These are phyloP conservation scores for Lichenothelia convexa DNA, from an alignment of 495 filamentous ascomycete species.

Conservation along the genomic window DNA sequence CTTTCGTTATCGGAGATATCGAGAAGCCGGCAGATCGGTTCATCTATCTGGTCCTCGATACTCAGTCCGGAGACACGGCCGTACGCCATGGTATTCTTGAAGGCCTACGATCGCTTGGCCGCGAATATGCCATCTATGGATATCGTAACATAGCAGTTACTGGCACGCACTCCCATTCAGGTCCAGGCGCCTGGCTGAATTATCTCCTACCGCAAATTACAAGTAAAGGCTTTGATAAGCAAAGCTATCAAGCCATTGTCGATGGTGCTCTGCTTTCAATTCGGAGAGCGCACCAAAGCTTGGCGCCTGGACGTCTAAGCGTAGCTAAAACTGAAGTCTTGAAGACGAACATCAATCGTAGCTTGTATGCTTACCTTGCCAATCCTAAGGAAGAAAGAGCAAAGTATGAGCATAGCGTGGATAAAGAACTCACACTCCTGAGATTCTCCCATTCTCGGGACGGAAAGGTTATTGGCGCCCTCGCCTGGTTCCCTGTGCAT, in stretches of 20 bases:
- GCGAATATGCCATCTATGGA: constrained; percentile 54
- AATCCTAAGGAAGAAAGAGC: constrained; percentile 69
- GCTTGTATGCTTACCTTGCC: constrained; percentile 74
- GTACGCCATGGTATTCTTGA: constrained; percentile 70
- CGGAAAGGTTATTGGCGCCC: constrained; percentile 52
- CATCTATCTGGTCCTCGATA: constrained; percentile 77
- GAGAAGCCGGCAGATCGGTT: constrained; percentile 52
- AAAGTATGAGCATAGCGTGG: constrained; percentile 57
- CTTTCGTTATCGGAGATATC: constrained; percentile 70
- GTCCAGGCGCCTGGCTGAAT: constrained; percentile 87
- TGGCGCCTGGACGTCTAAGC: constrained; percentile 52
- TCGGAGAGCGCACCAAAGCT: constrained; percentile 55
- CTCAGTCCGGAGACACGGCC: constrained; percentile 79
- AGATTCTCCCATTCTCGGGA: constrained; percentile 59
- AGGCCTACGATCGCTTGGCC: constrained; percentile 45
- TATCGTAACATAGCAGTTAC: constrained; percentile 79
- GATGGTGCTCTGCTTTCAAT: constrained; percentile 73
- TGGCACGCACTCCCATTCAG: constrained; percentile 86
- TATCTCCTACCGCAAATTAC: constrained; percentile 92
- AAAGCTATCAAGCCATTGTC: constrained; percentile 80
- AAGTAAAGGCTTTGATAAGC: constrained; percentile 70
- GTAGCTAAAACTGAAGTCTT: constrained; percentile 54
- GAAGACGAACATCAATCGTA: constrained; percentile 82
- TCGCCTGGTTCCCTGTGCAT: constrained; percentile 91
- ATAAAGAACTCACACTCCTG: constrained; percentile 71